Base-by-base conservation (phyloP, 768 basidiomycete genomes). In the Mrakia blollopis region DNA sequence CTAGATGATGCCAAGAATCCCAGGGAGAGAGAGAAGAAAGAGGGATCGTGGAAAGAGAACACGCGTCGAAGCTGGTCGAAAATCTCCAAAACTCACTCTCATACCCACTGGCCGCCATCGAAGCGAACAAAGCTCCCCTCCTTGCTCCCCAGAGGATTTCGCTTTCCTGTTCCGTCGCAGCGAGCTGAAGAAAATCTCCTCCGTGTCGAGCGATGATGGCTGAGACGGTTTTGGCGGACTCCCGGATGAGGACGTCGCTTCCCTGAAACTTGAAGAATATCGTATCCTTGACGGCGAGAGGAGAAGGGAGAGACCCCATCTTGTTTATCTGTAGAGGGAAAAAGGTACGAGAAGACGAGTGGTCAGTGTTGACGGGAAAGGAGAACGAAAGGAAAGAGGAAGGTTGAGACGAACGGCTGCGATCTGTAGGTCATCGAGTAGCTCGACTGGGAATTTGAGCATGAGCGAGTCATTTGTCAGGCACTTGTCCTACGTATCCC, bases 241-340 rank as follows among this genome's bases (percentile, higher is more conserved):
- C 76, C 10, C 30, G 62, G 28, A 72, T 72, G 71, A 77, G 65
- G 47, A 44, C 35, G n/a, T 23, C 35, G 13, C 35, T n/a, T 3
- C 57, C 57, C 28, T 57, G 92, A 70, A 97, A 88, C 82, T 96
- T 95, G 87, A 98, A 92, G 85, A 96, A 93, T 11, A 97, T 87
- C 0, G 90, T 90, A 81, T 94, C 92, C 78, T 87, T 85, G 10
- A 57, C 57, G 25, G 57, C 8, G 25, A 57, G 57, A 25, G 57
- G 57, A 28, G 57, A 57, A 3, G 57, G 57, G 10, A 57, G 57
- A 8, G 57, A 57, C 1, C 57, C 57, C 9, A 57, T 7, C 8
- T 28, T 25, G 57, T 57, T 57, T 6, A 28, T 89, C 89, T 5
- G 90, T n/a, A n/a, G n/a, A n/a, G n/a, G n/a, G n/a, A n/a, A n/a